A percentile compares a stretch with the other conserved stretches of the same genome.
Conservation (phyloP, 2,329 filamentous ascomycete species). For the Beauveria bassiana region DNA sequence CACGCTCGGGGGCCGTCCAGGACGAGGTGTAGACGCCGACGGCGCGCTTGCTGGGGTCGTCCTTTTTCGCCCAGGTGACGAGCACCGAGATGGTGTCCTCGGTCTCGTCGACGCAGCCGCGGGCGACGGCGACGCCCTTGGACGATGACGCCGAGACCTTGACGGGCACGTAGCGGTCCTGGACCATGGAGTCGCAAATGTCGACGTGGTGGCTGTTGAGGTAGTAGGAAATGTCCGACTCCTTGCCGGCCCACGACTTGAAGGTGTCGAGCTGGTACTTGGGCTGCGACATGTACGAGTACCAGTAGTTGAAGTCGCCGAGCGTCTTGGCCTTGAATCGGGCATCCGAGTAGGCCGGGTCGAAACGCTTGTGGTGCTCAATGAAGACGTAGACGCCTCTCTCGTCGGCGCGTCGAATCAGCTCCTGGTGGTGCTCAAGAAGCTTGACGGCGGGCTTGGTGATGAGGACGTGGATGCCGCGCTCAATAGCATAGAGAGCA, state of each 20-base stretch:
- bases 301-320: slow-evolving; percentile 97
- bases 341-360: slow-evolving; percentile 87
- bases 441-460: slow-evolving; percentile 90
- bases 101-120: slow-evolving; percentile 73
- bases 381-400: slow-evolving; percentile 83
- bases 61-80: slow-evolving; percentile 76
- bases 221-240: slow-evolving; percentile 93
- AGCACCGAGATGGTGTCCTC: slow-evolving; percentile 92
- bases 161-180: slow-evolving; percentile 61
- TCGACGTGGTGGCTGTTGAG: slow-evolving; percentile 93
- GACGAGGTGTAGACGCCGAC: slow-evolving; percentile 89
- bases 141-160: slow-evolving; percentile 72
- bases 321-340: slow-evolving; percentile 66
- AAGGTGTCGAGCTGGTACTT: slow-evolving; percentile 91
- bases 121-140: slow-evolving; percentile 66
- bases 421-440: slow-evolving; percentile 68
- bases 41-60: slow-evolving; percentile 60
- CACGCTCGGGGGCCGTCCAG: slow-evolving; percentile 88
- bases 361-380: slow-evolving; percentile 95
- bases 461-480: slow-evolving; percentile 81
- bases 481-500: slow-evolving; percentile 83
- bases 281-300: slow-evolving; percentile 91
- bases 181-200: slow-evolving; percentile 86
- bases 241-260: slow-evolving; percentile 86
- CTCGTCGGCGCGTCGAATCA: slow-evolving; percentile 64